Percentiles rank a stretch among this genome's conserved stretches.
These are phyloP conservation scores for Nemania bipapillata DNA, from an alignment of 2,329 filamentous ascomycete species.

Conservation along the genomic window DNA sequence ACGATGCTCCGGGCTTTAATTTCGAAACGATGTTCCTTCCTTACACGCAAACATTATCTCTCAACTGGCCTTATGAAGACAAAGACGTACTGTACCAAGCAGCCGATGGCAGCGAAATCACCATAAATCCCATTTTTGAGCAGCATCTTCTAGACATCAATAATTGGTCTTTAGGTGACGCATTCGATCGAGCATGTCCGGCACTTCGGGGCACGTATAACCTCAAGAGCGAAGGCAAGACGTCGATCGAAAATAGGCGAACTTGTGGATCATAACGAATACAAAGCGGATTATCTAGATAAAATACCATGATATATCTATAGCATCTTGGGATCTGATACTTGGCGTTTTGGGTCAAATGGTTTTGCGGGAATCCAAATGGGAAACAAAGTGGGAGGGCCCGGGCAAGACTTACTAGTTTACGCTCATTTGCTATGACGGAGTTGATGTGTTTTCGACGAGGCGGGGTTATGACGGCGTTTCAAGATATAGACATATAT, in stretches of 20 bases:
- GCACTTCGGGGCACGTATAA: slow-evolving; percentile 60
- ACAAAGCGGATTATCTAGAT: not conserved
- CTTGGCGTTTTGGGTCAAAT: not conserved
- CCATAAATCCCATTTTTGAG: slow-evolving; percentile 89
- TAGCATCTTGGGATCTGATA: not conserved
- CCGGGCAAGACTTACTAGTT: not conserved
- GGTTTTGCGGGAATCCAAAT: not conserved
- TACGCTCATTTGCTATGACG: not conserved
- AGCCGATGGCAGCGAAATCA: slow-evolving; percentile 70
- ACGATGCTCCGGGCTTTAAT: slow-evolving; percentile 61
- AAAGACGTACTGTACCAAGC: slow-evolving; percentile 74
- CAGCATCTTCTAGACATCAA: slow-evolving; percentile 76
- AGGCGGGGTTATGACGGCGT: not conserved
- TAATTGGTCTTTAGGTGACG: slow-evolving; percentile 83
- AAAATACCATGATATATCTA: not conserved
- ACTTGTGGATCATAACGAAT: not conserved
- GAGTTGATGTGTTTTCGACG: not conserved
- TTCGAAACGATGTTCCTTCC: slow-evolving; percentile 88
- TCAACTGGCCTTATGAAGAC: slow-evolving; percentile 87
- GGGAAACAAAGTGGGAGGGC: not conserved
- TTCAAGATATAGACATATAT: not conserved
- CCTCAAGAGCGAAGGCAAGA: slow-evolving; percentile 45
- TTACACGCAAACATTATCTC: slow-evolving; percentile 76
- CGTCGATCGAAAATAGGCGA: not conserved
- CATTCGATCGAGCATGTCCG: slow-evolving; percentile 74